These are phyloP conservation scores for Prunus mongolica DNA, from an alignment of 306 rosid genomes.

Conservation along the genomic window DNA sequence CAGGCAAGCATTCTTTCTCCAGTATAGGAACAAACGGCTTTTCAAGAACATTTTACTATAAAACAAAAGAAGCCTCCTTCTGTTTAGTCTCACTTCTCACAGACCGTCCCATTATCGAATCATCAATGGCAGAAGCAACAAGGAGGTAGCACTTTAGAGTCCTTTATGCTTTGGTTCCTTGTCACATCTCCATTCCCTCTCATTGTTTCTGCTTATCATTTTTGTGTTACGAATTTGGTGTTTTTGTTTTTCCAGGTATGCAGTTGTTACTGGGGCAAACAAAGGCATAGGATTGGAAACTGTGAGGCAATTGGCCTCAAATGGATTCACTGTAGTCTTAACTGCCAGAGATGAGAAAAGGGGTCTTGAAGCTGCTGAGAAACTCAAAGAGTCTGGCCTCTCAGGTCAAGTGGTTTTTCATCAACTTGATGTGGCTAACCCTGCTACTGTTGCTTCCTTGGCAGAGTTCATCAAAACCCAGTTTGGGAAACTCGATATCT, in stretches of 20 bases:
- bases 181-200: too few species aligned
- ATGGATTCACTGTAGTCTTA: conserved; percentile 26
- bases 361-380: conserved; percentile 28
- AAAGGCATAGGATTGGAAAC: conserved; percentile 28
- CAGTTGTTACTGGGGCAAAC: conserved; percentile 31
- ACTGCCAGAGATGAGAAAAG: conserved; percentile 29
- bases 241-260: neutral
- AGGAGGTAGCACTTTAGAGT: too few species aligned
- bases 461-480: conserved; percentile 22
- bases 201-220: neutral
- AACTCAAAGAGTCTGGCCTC: conserved; percentile 2
- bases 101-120: too few species aligned
- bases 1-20: too few species aligned
- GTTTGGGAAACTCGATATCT: conserved; percentile 28
- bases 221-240: neutral
- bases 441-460: conserved; percentile 19
- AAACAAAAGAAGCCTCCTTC: too few species aligned
- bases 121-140: too few species aligned
- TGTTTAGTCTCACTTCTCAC: too few species aligned
- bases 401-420: conserved; percentile 22
- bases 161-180: too few species aligned
- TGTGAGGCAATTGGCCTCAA: conserved; percentile 27
- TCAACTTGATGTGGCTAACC: conserved; percentile 32
- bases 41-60: too few species aligned
- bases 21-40: too few species aligned